Evolutionary conservation across 192 early-diverging fungal species (phyloP).

Genomic region (Mortierella alpina): DNA sequence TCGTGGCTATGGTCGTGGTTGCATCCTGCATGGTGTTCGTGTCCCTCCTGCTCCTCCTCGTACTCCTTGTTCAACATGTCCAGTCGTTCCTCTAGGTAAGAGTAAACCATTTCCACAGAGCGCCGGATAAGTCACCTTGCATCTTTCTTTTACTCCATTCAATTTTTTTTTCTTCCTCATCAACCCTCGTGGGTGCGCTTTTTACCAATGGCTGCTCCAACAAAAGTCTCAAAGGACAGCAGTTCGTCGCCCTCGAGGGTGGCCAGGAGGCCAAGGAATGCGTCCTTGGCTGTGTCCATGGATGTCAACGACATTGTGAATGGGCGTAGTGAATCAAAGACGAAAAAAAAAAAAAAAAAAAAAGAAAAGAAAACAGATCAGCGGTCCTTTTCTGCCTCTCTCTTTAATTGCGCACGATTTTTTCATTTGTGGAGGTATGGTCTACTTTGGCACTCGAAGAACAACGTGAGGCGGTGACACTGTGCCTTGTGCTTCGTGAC

Average conservation of each 20-base stretch:
- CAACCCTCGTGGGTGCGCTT: background rate
- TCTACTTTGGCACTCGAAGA: too few relatives aligned
- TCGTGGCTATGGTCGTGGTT: constrained; percentile 21
- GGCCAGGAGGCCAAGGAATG: constrained; percentile 36
- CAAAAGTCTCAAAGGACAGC: constrained; percentile 51
- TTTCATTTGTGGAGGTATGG: too few relatives aligned
- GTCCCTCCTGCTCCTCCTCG: constrained; percentile 17
- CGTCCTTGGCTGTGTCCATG: constrained; percentile 50
- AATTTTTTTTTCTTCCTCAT: background rate
- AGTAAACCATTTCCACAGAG: background rate
- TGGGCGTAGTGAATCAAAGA: background rate
- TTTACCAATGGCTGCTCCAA: constrained; percentile 44
- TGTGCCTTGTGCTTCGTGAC: too few relatives aligned
- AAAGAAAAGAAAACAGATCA: background rate
- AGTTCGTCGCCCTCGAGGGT: constrained; percentile 47
- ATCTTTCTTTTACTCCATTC: background rate
- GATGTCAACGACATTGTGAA: constrained; percentile 12
- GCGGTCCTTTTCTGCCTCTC: too few relatives aligned
- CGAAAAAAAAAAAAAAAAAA: constrained; percentile 3
- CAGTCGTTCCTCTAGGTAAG: constrained; percentile 35
- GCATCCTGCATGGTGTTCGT: constrained; percentile 44
- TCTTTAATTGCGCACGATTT: too few relatives aligned
- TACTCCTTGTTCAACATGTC: constrained; percentile 38
- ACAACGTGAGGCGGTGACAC: too few relatives aligned
- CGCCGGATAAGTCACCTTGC: background rate